Evolutionary conservation across 2,329 filamentous ascomycete genomes (phyloP).

Genomic region (Chalaropsis thielavioides): DNA sequence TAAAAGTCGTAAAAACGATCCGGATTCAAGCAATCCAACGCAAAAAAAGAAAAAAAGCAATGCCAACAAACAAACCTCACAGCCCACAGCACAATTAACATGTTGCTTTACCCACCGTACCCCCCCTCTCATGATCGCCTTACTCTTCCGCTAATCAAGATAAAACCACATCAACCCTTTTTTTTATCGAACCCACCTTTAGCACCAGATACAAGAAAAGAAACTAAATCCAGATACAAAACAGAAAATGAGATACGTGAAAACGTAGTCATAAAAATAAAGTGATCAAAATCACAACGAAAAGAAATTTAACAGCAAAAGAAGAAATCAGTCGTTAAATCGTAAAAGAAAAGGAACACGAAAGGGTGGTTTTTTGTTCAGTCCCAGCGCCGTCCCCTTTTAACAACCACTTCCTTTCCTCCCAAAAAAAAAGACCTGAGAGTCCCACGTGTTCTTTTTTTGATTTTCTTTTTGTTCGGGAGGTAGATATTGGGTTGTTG

Average conservation of each 20-base stretch:
- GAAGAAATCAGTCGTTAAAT: conserved; percentile 16
- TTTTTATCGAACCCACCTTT: background rate
- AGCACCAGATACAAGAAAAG: background rate
- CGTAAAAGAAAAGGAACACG: background rate
- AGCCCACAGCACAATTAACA: background rate
- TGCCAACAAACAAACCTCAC: background rate
- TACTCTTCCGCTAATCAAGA: background rate
- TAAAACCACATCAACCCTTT: background rate
- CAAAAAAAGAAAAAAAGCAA: background rate
- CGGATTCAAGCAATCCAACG: background rate
- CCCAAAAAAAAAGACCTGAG: conserved; percentile 6
- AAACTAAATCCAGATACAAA: conserved; percentile 15
- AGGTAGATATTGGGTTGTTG: conserved; percentile 26
- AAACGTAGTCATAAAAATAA: conserved; percentile 9
- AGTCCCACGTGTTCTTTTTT: background rate
- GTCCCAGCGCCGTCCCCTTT: background rate
- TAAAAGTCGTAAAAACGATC: conserved; percentile 10
- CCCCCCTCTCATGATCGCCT: background rate
- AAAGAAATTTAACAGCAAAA: conserved; percentile 13
- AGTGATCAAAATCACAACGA: conserved; percentile 17
- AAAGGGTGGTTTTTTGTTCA: background rate
- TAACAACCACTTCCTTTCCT: conserved; percentile 8
- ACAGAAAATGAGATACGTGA: conserved; percentile 16
- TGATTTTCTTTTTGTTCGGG: conserved; percentile 23
- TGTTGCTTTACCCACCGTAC: background rate